Conservation (phyloP, 768 basidiomycete genomes). For the Lactarius tabidus region DNA sequence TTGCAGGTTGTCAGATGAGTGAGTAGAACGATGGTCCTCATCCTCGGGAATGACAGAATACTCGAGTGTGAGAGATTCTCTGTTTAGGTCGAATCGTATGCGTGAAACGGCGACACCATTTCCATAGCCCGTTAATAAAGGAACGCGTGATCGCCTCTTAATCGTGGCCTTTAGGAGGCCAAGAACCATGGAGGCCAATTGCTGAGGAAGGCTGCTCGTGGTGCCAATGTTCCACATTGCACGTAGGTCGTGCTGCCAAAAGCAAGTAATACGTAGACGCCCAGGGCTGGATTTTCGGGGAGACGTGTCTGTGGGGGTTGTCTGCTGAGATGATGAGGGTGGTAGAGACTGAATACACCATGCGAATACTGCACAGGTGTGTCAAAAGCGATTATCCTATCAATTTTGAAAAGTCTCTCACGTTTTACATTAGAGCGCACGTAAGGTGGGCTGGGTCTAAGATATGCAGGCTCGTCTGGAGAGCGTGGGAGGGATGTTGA, state of each 20-base stretch:
- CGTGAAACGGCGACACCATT: slow-evolving; percentile 78
- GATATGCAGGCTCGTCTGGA: slow-evolving; percentile 83
- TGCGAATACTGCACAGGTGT: slow-evolving; percentile 58
- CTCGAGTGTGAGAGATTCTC: slow-evolving; percentile 78
- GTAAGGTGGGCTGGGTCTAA: slow-evolving; percentile 88
- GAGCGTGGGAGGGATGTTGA: slow-evolving; percentile 93
- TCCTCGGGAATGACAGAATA: slow-evolving; percentile 81
- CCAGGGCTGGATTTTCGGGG: slow-evolving; percentile 24
- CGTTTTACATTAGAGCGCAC: slow-evolving; percentile 83
- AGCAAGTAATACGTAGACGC: slow-evolving; percentile 79
- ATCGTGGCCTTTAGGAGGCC: slow-evolving; percentile 79
- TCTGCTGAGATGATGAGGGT: slow-evolving; percentile 34
- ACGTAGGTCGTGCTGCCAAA: slow-evolving; percentile 93
- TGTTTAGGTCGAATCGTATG: slow-evolving; percentile 72
- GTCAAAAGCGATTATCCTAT: slow-evolving; percentile 11
- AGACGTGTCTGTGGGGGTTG: slow-evolving; percentile 29
- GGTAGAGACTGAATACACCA: slow-evolving; percentile 83
- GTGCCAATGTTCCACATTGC: slow-evolving; percentile 79
- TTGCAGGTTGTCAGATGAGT: slow-evolving; percentile 34
- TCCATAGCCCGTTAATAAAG: slow-evolving; percentile 73
- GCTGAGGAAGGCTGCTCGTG: slow-evolving; percentile 61
- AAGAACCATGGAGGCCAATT: slow-evolving; percentile 80
- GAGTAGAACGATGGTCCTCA: slow-evolving; percentile 42
- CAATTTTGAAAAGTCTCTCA: slow-evolving; percentile 36
- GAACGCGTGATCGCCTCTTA: slow-evolving; percentile 69